These are phyloP conservation scores for Lodderomyces orthopsilosis DNA, from an alignment of 1,139 yeast genomes.

Conservation along the genomic window DNA sequence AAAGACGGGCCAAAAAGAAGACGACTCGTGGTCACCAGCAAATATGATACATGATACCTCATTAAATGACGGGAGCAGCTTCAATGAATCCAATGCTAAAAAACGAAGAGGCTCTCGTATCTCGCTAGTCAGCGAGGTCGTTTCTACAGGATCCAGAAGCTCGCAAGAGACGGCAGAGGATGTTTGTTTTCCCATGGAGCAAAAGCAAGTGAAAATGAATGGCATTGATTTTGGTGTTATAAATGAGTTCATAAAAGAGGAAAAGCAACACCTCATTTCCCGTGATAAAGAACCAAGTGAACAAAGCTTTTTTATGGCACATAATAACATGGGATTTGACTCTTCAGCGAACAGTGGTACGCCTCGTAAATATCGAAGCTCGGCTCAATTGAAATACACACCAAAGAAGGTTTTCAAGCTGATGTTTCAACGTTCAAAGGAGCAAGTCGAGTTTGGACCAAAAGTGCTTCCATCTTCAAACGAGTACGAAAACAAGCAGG, in stretches of 20 bases:
- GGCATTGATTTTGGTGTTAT: constrained; percentile 80
- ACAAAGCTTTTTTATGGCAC: neutral
- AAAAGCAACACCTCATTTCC: constrained; percentile 32
- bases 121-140: constrained; percentile 54
- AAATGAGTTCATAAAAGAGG: constrained; percentile 68
- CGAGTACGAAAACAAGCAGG: constrained; percentile 19
- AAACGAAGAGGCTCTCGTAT: constrained; percentile 34
- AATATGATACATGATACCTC: neutral
- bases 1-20: neutral
- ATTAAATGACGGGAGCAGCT: neutral
- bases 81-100: neutral
- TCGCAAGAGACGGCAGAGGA: constrained; percentile 93
- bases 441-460: constrained; percentile 9
- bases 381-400: constrained; percentile 62
- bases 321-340: no score
- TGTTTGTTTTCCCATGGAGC: constrained; percentile 92
- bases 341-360: no score
- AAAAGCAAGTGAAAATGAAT: constrained; percentile 64
- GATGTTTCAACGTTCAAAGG: constrained; percentile 7
- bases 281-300: constrained; percentile 26
- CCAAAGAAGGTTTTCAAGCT: constrained; percentile 39
- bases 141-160: constrained; percentile 67
- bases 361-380: neutral
- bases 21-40: neutral
- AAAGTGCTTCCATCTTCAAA: constrained; percentile 5